Percentiles rank a stretch among this genome's conserved stretches.
Evolutionary conservation across 2,329 filamentous ascomycete genomes (phyloP).

Genomic region (Penicillium sp.): DNA sequence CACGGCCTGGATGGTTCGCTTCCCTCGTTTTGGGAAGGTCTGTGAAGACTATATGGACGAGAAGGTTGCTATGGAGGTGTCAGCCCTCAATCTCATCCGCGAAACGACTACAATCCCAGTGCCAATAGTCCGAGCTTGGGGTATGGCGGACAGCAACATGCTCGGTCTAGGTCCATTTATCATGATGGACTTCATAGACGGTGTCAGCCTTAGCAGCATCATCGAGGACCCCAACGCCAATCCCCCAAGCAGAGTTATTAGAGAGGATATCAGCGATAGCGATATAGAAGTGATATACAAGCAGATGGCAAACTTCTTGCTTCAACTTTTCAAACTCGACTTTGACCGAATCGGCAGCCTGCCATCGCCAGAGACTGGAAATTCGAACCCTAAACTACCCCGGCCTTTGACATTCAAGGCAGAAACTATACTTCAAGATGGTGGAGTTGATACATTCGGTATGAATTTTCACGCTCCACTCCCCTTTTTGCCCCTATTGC

Average conservation of each 20-base stretch:
- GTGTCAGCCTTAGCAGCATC: slow-evolving; percentile 27
- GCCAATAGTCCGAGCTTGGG: slow-evolving; percentile 29
- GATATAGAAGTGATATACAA: slow-evolving; percentile 31
- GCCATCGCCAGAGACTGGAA: slow-evolving; percentile 17
- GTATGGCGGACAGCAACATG: slow-evolving; percentile 26
- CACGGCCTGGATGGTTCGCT: slow-evolving; percentile 33
- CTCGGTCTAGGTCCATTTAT: slow-evolving; percentile 31
- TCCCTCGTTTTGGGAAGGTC: slow-evolving; percentile 31
- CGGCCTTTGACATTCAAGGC: slow-evolving; percentile 38
- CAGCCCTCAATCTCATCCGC: slow-evolving; percentile 28
- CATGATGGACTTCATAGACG: slow-evolving; percentile 33
- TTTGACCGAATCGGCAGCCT: slow-evolving; percentile 34
- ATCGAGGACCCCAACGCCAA: slow-evolving; percentile 37
- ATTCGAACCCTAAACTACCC: slow-evolving; percentile 10
- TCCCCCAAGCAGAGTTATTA: slow-evolving; percentile 45
- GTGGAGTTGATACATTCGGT: slow-evolving; percentile 35
- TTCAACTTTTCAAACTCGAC: slow-evolving; percentile 33
- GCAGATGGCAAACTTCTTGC: slow-evolving; percentile 29
- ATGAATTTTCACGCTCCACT: neutral
- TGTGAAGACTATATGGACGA: slow-evolving; percentile 30
- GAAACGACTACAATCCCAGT: slow-evolving; percentile 29
- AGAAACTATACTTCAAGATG: slow-evolving; percentile 32
- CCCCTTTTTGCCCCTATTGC: neutral
- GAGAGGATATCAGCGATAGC: slow-evolving; percentile 28
- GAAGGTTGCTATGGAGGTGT: slow-evolving; percentile 35